Evolutionary conservation across 352 stramenopile species (phyloP), one percentile per base, ranked within the genome.

Genomic region (Phytopythium chamaehyphon): DNA sequence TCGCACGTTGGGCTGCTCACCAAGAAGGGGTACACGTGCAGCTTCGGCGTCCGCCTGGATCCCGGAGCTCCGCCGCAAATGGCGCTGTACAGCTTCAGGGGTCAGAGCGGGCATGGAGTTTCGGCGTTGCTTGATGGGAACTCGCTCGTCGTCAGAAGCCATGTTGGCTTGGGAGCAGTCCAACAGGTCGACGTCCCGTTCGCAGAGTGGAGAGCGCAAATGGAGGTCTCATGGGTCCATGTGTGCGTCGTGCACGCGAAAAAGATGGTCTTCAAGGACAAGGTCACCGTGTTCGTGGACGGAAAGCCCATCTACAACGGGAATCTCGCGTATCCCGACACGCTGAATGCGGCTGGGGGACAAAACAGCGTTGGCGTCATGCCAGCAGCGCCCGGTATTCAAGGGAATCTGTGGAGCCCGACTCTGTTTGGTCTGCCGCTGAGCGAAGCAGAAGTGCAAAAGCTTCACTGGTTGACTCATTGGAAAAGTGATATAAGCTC

Each of bases 251-350:
- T 91, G 1, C 84, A 95, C 54, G 67, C 78, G 1, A 93, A 92
- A 59, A 95, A 92, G 47, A 91, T 95, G 76, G 76, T 95, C 11
- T 95, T 93, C 62, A 93, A 90, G 55, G 84, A 93, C 63, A 95
- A 95, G 56, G 33, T 93, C 10, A 70, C 62, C 0, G 70, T 95
- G 24, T 93, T 69, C 53, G 58, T 84, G n/a, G 66, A 95, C 43
- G 82, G 80, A 1, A 66, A 63, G 12, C 43, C 37, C n/a, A 51
- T 82, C 10, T 87, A 84, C 52, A 83, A 62, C 24, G 84, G 80
- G 0, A 86, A 74, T 51, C 51, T 95, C 43, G 61, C 65, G 5
- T 95, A 95, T 36, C 83, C 83, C 0, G 84, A 95, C 47, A 70
- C 80, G 8, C 37, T 85, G 2, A 70, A 66, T 24, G 85, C 91